These are phyloP conservation scores for Phytophthora citricola DNA, from an alignment of 352 stramenopile genomes.

Conservation along the genomic window DNA sequence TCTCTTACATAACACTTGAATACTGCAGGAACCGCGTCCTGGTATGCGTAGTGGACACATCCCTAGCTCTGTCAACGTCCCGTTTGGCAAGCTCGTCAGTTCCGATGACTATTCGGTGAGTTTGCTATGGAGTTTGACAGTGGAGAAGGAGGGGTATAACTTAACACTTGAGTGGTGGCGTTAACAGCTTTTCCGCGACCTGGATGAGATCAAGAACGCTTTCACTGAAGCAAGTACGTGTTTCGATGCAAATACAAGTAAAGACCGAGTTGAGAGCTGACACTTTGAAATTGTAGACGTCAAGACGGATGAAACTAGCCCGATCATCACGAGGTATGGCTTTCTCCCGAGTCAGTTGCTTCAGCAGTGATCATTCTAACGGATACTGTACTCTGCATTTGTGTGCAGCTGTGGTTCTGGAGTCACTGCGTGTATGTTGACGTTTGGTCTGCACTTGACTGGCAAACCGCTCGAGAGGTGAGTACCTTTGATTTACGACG, in stretches of 20 bases:
- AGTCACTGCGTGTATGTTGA: constrained; percentile 69
- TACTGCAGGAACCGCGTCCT: constrained; percentile 85
- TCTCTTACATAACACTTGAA: background rate
- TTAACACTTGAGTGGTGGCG: constrained; percentile 1
- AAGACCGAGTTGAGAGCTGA: constrained; percentile 5
- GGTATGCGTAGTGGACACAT: constrained; percentile 94
- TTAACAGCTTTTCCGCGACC: constrained; percentile 72
- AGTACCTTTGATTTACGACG: constrained; percentile 2
- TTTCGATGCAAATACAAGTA: background rate
- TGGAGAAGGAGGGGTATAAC: constrained; percentile 12
- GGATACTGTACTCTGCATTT: constrained; percentile 10
- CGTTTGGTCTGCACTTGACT: constrained; percentile 69
- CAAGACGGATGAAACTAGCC: constrained; percentile 60
- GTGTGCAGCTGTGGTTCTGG: constrained; percentile 72
- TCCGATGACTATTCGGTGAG: constrained; percentile 85
- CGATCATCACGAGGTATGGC: constrained; percentile 76
- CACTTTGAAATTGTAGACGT: constrained; percentile 42
- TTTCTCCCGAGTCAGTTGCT: background rate
- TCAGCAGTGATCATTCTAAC: background rate
- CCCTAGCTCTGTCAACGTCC: constrained; percentile 90
- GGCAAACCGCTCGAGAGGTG: constrained; percentile 78
- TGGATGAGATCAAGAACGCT: constrained; percentile 76
- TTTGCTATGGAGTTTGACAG: constrained; percentile 5
- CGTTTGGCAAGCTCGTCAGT: constrained; percentile 89
- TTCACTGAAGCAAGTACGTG: constrained; percentile 72